These are phyloP conservation scores for Colletotrichum shisoi DNA, from an alignment of 2,329 filamentous ascomycete species.

Conservation along the genomic window DNA sequence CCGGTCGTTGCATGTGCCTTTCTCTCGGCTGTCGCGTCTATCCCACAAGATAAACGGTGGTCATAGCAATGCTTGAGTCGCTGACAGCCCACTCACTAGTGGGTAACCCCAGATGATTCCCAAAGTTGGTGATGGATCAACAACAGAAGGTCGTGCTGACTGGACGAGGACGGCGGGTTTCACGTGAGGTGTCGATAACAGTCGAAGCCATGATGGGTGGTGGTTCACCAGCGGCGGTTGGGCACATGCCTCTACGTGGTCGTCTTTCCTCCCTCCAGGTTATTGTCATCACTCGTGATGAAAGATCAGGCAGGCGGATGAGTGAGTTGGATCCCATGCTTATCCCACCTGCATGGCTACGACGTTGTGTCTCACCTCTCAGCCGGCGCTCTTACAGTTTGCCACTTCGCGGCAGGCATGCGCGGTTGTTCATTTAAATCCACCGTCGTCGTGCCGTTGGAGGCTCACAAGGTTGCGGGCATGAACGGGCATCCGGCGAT, in stretches of 20 bases:
- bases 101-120: slow-evolving; percentile 36
- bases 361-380: no score
- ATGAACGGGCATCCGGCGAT: neutral
- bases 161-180: slow-evolving; percentile 17
- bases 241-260: slow-evolving; percentile 9
- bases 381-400: neutral
- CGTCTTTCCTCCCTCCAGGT: neutral
- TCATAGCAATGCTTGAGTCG: slow-evolving; percentile 38
- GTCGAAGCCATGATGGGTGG: slow-evolving; percentile 9
- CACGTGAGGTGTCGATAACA: slow-evolving; percentile 15
- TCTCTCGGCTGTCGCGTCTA: slow-evolving; percentile 12
- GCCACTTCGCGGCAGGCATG: neutral
- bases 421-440: neutral
- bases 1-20: slow-evolving; percentile 13
- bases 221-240: neutral
- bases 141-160: slow-evolving; percentile 12
- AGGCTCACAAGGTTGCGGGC: neutral
- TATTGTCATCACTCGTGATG: neutral
- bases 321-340: neutral
- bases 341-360: neutral
- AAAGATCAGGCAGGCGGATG: neutral
- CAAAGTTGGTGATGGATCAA: slow-evolving; percentile 33
- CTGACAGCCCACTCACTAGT: slow-evolving; percentile 6
- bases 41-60: slow-evolving; percentile 37
- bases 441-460: neutral